phyloP scores from a whole-genome alignment of 23 red algal genomes.

The Agarophyton chilense region DNA sequence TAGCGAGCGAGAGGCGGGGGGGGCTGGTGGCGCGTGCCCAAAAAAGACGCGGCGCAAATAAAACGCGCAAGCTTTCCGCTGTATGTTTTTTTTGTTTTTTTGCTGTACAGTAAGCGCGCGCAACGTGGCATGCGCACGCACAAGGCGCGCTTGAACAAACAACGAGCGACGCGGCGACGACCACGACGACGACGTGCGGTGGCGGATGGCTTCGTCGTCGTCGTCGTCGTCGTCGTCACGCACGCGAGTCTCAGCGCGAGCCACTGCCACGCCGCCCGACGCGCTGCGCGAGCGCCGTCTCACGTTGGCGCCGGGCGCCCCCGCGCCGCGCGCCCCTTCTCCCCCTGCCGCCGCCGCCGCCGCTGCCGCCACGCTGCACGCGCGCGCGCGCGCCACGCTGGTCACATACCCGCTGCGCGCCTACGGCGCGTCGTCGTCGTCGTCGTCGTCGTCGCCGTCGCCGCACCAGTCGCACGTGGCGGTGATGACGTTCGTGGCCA shows the following conservation, averaged over 20 bases:
- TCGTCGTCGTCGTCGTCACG: not conserved
- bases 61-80: too few relatives aligned
- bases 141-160: too few relatives aligned
- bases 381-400: not conserved
- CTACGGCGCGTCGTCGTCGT: not conserved
- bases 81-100: too few relatives aligned
- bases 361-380: not conserved
- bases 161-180: too few relatives aligned
- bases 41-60: too few relatives aligned
- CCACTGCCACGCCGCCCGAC: not conserved
- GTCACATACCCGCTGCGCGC: not conserved
- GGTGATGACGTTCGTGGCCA: too few relatives aligned
- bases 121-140: too few relatives aligned
- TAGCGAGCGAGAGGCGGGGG: not conserved
- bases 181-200: too few relatives aligned
- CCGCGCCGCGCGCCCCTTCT: not conserved
- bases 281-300: constrained; percentile 22
- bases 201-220: too few relatives aligned
- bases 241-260: too few relatives aligned
- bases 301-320: constrained; percentile 30
- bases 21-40: too few relatives aligned
- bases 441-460: not conserved
- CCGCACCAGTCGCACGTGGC: not conserved
- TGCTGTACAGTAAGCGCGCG: too few relatives aligned
- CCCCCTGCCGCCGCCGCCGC: not conserved